phyloP scores from a whole-genome alignment of 805 yeast species.

The Millerozyma acaciae region DNA sequence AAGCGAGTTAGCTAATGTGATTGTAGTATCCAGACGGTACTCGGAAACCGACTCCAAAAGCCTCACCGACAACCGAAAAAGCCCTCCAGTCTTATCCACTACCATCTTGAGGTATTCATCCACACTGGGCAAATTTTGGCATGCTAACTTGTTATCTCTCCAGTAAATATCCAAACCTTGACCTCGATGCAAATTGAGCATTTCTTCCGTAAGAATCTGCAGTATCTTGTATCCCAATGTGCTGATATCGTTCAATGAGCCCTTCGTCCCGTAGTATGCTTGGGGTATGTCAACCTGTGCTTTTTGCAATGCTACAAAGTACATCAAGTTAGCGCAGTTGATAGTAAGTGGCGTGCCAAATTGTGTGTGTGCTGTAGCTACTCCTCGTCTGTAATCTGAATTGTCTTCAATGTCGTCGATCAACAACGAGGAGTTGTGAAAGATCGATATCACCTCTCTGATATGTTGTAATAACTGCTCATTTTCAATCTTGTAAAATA shows the following conservation, averaged over 20 bases:
- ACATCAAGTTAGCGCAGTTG: constrained; percentile 79
- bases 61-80: constrained; percentile 70
- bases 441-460: constrained; percentile 27
- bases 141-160: constrained; percentile 51
- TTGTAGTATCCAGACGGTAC: constrained; percentile 6
- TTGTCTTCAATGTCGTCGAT: constrained; percentile 89
- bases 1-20: constrained; percentile 66
- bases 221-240: constrained; percentile 24
- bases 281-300: constrained; percentile 22
- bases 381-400: constrained; percentile 68
- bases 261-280: constrained; percentile 7
- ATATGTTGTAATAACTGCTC: constrained; percentile 19
- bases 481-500: constrained; percentile 27
- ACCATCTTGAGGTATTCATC: constrained; percentile 73
- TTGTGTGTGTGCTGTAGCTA: constrained; percentile 71
- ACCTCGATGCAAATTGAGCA: constrained; percentile 80
- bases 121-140: constrained; percentile 21
- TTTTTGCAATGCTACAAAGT: constrained; percentile 63
- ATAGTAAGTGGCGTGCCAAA: constrained; percentile 79
- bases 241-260: constrained; percentile 21
- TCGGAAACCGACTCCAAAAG: constrained; percentile 45
- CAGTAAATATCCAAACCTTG: constrained; percentile 88
- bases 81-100: constrained; percentile 81
- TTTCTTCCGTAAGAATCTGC: constrained; percentile 60
- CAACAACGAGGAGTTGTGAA: constrained; percentile 33